Conservation (phyloP, 1,284 basidiomycete species). For the Microbotryum intermedium region DNA sequence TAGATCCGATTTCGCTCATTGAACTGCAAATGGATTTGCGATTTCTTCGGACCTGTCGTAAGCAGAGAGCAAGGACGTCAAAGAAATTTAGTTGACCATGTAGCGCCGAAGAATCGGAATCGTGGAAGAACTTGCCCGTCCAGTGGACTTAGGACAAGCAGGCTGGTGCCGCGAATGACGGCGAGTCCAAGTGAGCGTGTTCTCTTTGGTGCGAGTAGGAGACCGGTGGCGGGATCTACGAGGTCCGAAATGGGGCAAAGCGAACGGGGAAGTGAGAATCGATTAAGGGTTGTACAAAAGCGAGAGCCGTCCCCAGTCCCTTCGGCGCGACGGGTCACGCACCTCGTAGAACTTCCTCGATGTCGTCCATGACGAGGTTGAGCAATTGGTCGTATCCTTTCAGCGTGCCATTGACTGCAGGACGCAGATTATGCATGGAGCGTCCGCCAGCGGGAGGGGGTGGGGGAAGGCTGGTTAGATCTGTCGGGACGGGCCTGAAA, state of each 20-base stretch:
- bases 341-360: slow-evolving; percentile 67
- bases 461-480: neutral
- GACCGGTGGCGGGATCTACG: slow-evolving; percentile 30
- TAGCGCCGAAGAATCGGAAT: neutral
- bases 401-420: slow-evolving; percentile 73
- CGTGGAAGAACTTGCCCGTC: slow-evolving; percentile 58
- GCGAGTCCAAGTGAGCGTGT: slow-evolving; percentile 68
- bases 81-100: neutral
- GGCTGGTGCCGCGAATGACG: slow-evolving; percentile 82
- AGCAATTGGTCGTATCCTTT: slow-evolving; percentile 96
- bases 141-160: slow-evolving; percentile 82
- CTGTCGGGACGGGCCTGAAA: neutral
- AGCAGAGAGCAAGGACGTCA: neutral
- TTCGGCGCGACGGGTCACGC: neutral
- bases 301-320: slow-evolving; percentile 7
- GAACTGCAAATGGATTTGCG: slow-evolving; percentile 72
- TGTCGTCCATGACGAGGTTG: slow-evolving; percentile 88
- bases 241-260: neutral
- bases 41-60: slow-evolving; percentile 49
- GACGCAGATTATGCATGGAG: slow-evolving; percentile 9
- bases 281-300: slow-evolving; percentile 1
- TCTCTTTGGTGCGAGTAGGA: slow-evolving; percentile 36
- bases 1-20: no score
- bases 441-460: neutral
- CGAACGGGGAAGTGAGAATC: neutral